These are phyloP conservation scores for Heliosperma pusillum DNA, from an alignment of 148 eudicot genomes.

Conservation along the genomic window DNA sequence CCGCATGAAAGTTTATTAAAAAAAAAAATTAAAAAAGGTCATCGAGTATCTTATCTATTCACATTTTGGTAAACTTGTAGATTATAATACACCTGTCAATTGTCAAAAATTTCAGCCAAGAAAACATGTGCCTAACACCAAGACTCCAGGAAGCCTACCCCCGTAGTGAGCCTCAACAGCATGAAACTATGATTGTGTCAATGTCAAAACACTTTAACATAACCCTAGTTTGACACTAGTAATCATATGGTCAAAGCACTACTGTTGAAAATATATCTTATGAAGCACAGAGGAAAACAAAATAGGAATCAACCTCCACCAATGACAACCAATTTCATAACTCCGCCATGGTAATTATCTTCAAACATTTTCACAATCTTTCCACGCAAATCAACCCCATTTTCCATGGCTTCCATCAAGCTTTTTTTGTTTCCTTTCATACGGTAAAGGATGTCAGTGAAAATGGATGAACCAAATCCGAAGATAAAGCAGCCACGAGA, in stretches of 20 bases:
- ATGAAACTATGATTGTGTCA: not conserved
- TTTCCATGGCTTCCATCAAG: conserved; percentile 84
- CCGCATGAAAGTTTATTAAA: too few relatives aligned
- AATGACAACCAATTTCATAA: conserved; percentile 82
- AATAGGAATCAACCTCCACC: conserved; percentile 69
- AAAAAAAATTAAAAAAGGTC: too few relatives aligned
- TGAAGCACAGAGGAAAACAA: not conserved
- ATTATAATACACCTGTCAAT: not conserved
- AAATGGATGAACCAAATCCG: conserved; percentile 3
- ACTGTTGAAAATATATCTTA: conserved; percentile 7
- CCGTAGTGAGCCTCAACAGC: not conserved
- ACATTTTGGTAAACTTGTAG: too few relatives aligned
- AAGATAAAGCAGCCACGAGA: conserved; percentile 13
- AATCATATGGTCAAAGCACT: not conserved
- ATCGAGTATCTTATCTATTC: too few relatives aligned
- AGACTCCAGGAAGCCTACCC: not conserved
- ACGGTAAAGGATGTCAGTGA: conserved; percentile 18
- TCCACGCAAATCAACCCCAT: conserved; percentile 78
- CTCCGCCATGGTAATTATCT: conserved; percentile 65
- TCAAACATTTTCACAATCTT: conserved; percentile 64
- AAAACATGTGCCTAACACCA: not conserved
- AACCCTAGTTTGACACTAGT: not conserved
- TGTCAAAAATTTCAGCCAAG: not conserved
- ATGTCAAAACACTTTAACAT: not conserved
- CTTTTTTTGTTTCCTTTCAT: conserved; percentile 84